Percentiles rank a stretch among this genome's conserved stretches.
These are phyloP conservation scores for Beauveria asiatica DNA, from an alignment of 2,329 filamentous ascomycete genomes.

Conservation along the genomic window DNA sequence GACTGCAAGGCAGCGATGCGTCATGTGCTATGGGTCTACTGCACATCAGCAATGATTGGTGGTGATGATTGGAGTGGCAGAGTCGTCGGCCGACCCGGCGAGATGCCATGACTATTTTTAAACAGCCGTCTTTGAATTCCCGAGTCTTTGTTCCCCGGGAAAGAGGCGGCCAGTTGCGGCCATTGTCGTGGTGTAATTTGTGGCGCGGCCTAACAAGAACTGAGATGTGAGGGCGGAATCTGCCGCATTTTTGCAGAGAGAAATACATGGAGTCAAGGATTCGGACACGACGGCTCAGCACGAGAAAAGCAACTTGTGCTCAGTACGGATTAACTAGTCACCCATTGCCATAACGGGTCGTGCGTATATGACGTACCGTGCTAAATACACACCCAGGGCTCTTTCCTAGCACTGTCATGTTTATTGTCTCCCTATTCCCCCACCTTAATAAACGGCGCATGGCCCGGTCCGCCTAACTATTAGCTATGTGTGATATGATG, in stretches of 20 bases:
- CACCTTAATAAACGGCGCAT: conserved; percentile 10
- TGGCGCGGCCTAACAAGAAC: background rate
- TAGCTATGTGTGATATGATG: background rate
- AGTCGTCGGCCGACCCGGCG: no score
- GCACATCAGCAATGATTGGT: background rate
- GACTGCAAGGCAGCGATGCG: background rate
- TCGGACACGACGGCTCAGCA: background rate
- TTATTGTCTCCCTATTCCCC: background rate
- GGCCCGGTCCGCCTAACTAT: conserved; percentile 8
- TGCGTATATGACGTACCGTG: background rate
- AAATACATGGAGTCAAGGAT: background rate
- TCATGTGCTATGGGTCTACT: background rate
- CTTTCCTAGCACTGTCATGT: background rate
- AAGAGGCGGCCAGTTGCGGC: background rate
- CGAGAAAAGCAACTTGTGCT: background rate
- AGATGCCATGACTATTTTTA: no score
- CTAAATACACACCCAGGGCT: conserved; percentile 1
- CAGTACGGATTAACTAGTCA: background rate
- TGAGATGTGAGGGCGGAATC: conserved; percentile 3
- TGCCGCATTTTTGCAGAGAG: background rate
- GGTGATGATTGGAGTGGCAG: background rate
- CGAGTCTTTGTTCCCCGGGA: no score
- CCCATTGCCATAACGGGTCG: background rate
- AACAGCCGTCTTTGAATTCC: no score
- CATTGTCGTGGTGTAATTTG: background rate